phyloP scores from a whole-genome alignment of 2,329 filamentous ascomycete species.

The Ophiocordyceps polyrhachis-furcata region DNA sequence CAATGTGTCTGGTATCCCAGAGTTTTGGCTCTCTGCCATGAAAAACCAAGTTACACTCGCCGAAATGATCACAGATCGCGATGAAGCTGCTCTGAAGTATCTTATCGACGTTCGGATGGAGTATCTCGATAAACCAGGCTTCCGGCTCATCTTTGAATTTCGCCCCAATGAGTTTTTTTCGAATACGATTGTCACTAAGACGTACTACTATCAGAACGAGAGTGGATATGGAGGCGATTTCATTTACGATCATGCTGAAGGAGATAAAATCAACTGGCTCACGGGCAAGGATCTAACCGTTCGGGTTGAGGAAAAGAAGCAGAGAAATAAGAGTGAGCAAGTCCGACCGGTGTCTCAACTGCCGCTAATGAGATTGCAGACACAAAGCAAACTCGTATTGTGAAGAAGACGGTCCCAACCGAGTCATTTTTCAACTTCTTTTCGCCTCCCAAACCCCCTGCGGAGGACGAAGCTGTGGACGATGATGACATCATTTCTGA shows the following conservation, averaged over 20 bases:
- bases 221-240: conserved; percentile 97
- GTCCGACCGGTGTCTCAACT: background rate
- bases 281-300: conserved; percentile 83
- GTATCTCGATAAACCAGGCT: conserved; percentile 94
- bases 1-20: conserved; percentile 63
- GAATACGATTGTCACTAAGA: conserved; percentile 95
- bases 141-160: conserved; percentile 97
- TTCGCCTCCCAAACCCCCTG: conserved; percentile 75
- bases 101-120: conserved; percentile 95
- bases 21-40: conserved; percentile 99
- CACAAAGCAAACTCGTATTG: conserved; percentile 96
- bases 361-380: conserved; percentile 31
- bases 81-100: conserved; percentile 82
- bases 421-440: conserved; percentile 99
- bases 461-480: conserved; percentile 41
- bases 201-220: conserved; percentile 98
- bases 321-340: conserved; percentile 82
- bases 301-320: conserved; percentile 96
- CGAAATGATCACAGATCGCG: conserved; percentile 96
- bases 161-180: conserved; percentile 89
- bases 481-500: conserved; percentile 68
- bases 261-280: conserved; percentile 97
- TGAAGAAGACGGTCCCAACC: conserved; percentile 97
- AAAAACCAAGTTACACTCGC: conserved; percentile 97
- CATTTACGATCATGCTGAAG: conserved; percentile 98